Conservation (phyloP, 2,329 filamentous ascomycete genomes). For the Epichloe bromicola region DNA sequence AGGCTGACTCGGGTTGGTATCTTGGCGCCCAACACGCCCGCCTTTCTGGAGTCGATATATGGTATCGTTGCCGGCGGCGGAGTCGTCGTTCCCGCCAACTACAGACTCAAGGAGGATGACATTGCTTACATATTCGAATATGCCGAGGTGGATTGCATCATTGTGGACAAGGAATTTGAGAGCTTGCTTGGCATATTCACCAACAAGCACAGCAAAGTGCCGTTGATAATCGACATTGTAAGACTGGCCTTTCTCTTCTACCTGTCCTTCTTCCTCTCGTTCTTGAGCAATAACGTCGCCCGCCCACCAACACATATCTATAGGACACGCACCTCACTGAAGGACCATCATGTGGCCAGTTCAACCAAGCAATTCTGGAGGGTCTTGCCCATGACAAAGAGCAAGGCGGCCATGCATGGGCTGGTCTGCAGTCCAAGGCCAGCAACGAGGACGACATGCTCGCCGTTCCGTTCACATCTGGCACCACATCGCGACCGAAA, state of each 20-base stretch:
- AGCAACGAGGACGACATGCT: conserved; percentile 68
- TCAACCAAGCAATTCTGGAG: conserved; percentile 71
- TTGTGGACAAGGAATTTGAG: conserved; percentile 74
- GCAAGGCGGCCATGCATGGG: conserved; percentile 62
- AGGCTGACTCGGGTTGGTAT: conserved; percentile 69
- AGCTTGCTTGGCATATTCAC: conserved; percentile 55
- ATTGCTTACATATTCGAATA: conserved; percentile 84
- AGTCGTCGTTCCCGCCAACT: conserved; percentile 56
- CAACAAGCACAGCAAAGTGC: conserved; percentile 46
- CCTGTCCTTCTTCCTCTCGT: too few species aligned
- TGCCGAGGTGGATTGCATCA: conserved; percentile 72
- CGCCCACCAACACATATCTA: not conserved
- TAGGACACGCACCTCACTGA: conserved; percentile 68
- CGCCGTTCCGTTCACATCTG: conserved; percentile 85
- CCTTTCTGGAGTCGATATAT: conserved; percentile 83
- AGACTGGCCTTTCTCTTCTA: conserved; percentile 8
- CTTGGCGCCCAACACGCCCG: conserved; percentile 82
- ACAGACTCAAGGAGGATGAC: conserved; percentile 64
- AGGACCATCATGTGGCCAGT: conserved; percentile 63
- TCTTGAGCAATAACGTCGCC: too few species aligned
- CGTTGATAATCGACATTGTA: conserved; percentile 60
- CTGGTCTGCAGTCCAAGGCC: conserved; percentile 55
- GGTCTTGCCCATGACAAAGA: conserved; percentile 59
- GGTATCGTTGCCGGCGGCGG: conserved; percentile 72
- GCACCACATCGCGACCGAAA: conserved; percentile 84